Evolutionary conservation across 2,329 filamentous ascomycete genomes (phyloP).

Genomic region (Meredithiella fracta): DNA sequence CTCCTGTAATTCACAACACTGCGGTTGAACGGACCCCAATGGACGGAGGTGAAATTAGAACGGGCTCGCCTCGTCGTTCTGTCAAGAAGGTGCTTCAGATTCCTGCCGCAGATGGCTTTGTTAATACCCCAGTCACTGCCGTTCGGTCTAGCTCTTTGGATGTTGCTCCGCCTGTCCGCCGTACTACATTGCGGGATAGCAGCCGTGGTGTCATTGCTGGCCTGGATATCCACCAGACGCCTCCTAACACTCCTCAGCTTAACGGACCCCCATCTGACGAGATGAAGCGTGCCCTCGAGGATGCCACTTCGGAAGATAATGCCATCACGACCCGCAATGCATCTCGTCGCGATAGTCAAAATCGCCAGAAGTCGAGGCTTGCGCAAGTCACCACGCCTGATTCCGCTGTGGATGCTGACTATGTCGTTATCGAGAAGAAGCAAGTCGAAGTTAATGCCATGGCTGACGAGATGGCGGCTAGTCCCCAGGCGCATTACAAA

Average conservation of each 20-base stretch:
- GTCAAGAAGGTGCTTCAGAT: not conserved
- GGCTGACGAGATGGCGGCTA: constrained; percentile 83
- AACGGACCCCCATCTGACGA: constrained; percentile 1
- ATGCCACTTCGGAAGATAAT: constrained; percentile 1
- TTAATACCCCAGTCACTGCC: constrained; percentile 10
- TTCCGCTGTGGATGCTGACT: constrained; percentile 79
- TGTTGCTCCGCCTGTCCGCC: not conserved
- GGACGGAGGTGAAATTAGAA: not conserved
- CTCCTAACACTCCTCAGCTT: not conserved
- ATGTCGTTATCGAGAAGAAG: constrained; percentile 87
- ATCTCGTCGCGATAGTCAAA: not conserved
- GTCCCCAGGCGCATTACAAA: constrained; percentile 42
- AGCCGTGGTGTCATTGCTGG: constrained; percentile 6
- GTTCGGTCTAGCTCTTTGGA: constrained; percentile 6
- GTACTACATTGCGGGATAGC: constrained; percentile 7
- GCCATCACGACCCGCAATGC: not conserved
- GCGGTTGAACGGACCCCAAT: not conserved
- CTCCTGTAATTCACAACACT: constrained; percentile 9
- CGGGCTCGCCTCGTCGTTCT: constrained; percentile 4
- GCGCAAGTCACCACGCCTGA: constrained; percentile 52
- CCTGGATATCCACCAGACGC: constrained; percentile 2
- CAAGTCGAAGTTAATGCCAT: constrained; percentile 94
- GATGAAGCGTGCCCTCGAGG: constrained; percentile 9
- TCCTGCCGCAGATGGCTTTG: constrained; percentile 6
- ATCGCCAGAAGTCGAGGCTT: not conserved